Evolutionary conservation across 768 basidiomycete genomes (phyloP).

Genomic region (Coprinopsis strossmayeri): DNA sequence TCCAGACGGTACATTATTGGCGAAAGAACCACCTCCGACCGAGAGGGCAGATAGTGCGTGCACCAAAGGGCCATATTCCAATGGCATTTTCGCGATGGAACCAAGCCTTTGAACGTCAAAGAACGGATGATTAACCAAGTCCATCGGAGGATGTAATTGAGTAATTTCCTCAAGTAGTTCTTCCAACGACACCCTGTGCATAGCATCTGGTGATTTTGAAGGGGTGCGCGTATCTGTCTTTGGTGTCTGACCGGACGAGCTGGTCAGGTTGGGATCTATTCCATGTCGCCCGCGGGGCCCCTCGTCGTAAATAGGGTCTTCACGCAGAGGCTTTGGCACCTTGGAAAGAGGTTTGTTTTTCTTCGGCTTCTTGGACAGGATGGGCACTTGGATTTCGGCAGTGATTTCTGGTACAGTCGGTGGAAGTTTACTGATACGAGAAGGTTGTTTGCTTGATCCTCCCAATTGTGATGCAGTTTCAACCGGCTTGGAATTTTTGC

Average conservation of each 20-base stretch:
- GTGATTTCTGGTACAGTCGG: constrained; percentile 19
- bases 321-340: constrained; percentile 49
- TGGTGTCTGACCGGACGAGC: constrained; percentile 25
- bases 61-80: constrained; percentile 81
- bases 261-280: constrained; percentile 41
- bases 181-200: constrained; percentile 45
- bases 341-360: constrained; percentile 66
- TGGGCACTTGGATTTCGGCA: constrained; percentile 53
- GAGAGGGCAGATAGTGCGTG: constrained; percentile 84
- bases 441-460: constrained; percentile 8
- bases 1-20: constrained; percentile 76
- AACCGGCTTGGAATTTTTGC: constrained; percentile 8
- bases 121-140: constrained; percentile 64
- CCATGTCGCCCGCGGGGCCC: constrained; percentile 37
- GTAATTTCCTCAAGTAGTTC: constrained; percentile 68
- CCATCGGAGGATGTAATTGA: constrained; percentile 52
- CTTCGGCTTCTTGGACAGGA: constrained; percentile 79
- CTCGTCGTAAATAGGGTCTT: constrained; percentile 39
- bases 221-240: constrained; percentile 56
- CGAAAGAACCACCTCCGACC: constrained; percentile 79
- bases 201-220: constrained; percentile 23
- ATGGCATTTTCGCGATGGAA: constrained; percentile 71
- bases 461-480: not conserved
- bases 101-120: constrained; percentile 69
- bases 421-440: constrained; percentile 12